phyloP scores from a whole-genome alignment of 306 rosid species.

The Vicia faba region DNA sequence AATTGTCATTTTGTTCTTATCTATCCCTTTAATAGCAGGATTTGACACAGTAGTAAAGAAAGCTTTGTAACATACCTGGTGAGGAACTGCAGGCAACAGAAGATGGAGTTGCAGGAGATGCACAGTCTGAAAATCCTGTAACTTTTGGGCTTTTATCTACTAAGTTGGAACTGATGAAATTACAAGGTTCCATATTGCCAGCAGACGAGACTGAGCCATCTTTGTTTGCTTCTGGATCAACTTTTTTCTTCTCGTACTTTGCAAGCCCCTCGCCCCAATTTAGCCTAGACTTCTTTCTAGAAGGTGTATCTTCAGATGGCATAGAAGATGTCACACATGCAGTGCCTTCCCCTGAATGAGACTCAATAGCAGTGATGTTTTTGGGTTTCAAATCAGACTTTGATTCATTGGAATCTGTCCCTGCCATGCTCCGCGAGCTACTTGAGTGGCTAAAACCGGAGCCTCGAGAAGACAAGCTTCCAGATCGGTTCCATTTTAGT shows the following conservation, averaged over 20 bases:
- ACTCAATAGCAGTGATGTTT: conserved; percentile 55
- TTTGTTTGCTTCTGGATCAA: conserved; percentile 59
- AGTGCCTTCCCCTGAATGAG: conserved; percentile 73
- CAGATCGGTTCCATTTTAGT: conserved; percentile 89
- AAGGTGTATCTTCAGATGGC: conserved; percentile 66
- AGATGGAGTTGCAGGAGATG: conserved; percentile 97
- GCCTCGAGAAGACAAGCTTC: conserved; percentile 85
- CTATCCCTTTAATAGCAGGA: not conserved
- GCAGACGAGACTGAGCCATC: conserved; percentile 53
- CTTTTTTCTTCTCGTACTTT: conserved; percentile 90
- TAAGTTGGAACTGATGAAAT: conserved; percentile 52
- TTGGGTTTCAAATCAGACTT: conserved; percentile 62
- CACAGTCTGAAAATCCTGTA: conserved; percentile 64
- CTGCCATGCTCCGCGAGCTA: conserved; percentile 71
- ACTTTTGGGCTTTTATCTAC: conserved; percentile 73
- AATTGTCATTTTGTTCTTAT: conserved; percentile 11
- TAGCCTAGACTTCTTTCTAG: conserved; percentile 89
- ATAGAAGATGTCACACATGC: conserved; percentile 71
- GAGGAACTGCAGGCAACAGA: conserved; percentile 97
- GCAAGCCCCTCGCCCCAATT: conserved; percentile 99
- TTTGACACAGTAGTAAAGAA: not conserved
- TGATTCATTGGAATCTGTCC: conserved; percentile 58
- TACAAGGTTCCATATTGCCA: conserved; percentile 53
- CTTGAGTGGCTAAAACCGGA: conserved; percentile 86
- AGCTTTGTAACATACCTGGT: conserved; percentile 57